Conservation (phyloP, 805 yeast species). For the Schwanniomyces yamadae region DNA sequence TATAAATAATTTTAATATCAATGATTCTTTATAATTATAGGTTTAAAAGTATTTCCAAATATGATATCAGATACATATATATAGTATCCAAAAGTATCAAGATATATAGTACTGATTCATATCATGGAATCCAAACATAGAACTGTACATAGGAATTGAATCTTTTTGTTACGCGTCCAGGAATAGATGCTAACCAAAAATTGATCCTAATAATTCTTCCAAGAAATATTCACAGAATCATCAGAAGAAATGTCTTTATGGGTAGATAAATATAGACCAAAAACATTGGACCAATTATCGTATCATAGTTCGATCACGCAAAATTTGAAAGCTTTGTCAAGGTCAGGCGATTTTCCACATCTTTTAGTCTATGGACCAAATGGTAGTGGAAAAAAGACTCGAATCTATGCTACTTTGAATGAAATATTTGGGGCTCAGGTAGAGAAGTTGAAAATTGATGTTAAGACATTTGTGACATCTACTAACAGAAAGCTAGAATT, state of each 20-base stretch:
- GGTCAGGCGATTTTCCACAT: constrained; percentile 90
- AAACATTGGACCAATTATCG: constrained; percentile 56
- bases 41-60: too few relatives aligned
- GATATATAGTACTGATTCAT: too few relatives aligned
- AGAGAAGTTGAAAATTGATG: constrained; percentile 80
- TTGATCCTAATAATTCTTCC: too few relatives aligned
- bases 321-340: constrained; percentile 57
- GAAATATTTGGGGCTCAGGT: constrained; percentile 83
- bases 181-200: too few relatives aligned
- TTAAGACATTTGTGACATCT: constrained; percentile 75
- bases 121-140: too few relatives aligned
- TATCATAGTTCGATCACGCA: constrained; percentile 67
- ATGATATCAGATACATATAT: too few relatives aligned
- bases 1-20: too few relatives aligned
- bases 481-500: constrained; percentile 81
- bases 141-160: not conserved
- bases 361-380: constrained; percentile 90
- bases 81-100: too few relatives aligned
- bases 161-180: not conserved
- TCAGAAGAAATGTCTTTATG: constrained; percentile 72
- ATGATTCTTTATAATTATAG: too few relatives aligned
- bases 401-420: constrained; percentile 75
- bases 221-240: too few relatives aligned
- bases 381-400: constrained; percentile 96
- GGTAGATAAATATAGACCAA: constrained; percentile 95